Base-by-base conservation (phyloP, 2,329 filamentous ascomycete species). In the Talaromyces sp. region DNA sequence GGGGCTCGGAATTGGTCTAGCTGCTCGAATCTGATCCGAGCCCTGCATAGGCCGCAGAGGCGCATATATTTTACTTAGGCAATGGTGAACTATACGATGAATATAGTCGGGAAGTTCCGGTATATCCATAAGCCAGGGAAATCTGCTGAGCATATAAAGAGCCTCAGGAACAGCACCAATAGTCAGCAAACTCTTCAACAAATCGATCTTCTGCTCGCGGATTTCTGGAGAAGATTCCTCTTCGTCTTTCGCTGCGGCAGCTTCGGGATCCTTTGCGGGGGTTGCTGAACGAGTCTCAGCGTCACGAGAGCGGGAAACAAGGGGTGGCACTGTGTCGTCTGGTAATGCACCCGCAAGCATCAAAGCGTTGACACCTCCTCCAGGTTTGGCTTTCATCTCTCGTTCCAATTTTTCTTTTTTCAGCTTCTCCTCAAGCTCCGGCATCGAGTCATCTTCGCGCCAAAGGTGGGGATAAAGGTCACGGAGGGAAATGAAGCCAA, bases 401-500 rank as follows among this genome's bases (percentile, higher is more conserved):
- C 90, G 88, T 69, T 95, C 91, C 35, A 89, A 88, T 59, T 95
- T 86, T 73, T 93, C 91, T 71, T 90, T 89, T 75, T 89, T 81
- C 67, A 91, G 88, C 69, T 88, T 87, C 47, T 87, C 84, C 68
- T 87, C 89, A 61, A 96, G 82, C 7, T 81, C 82, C 45, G 90
- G 86, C 94, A 99, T 98, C 3, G 87, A 84, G 37, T 92, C 88
- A 69, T 98, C 95, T 0, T 85, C 81, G 8, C 95, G 92, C 82
- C 93, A 96, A 0, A 99, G 85, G 75, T 99, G 95, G 17, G 93
- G 89, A 75, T 97, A 98, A 1, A 99, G 82, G 73, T 99, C 95
- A 61, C 88, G 86, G 7, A 99, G 82, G 1, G 95, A 97, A 66
- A 99, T 92, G 76, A 99, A 99, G 1, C 95, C 96, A 69, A 97